These are phyloP conservation scores for Coemansia sp. DNA, from an alignment of 192 early-diverging fungal genomes.

Conservation along the genomic window DNA sequence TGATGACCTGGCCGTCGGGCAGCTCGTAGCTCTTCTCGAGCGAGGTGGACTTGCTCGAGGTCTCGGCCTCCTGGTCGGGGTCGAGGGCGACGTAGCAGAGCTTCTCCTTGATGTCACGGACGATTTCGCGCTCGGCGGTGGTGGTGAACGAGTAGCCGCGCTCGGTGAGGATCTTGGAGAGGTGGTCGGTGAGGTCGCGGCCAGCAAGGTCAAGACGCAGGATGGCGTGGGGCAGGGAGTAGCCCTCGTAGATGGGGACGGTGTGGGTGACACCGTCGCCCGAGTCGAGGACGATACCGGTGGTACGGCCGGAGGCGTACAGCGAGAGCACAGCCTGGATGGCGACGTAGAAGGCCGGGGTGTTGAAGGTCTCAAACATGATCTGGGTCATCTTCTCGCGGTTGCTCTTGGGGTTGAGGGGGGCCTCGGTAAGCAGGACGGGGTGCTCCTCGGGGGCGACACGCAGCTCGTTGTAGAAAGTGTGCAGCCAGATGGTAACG, in stretches of 20 bases:
- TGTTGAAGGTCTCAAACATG: conserved; percentile 99
- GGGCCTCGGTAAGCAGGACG: conserved; percentile 95
- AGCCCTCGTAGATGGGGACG: conserved; percentile 98
- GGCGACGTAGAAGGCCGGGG: conserved; percentile 94
- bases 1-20: conserved; percentile 98
- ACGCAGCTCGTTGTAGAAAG: conserved; percentile 97
- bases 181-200: conserved; percentile 93
- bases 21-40: conserved; percentile 98
- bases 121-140: conserved; percentile 96
- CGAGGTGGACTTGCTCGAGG: conserved; percentile 84
- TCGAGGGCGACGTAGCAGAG: conserved; percentile 97
- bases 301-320: conserved; percentile 95
- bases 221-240: conserved; percentile 92
- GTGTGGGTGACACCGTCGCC: conserved; percentile 98
- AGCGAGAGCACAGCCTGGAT: conserved; percentile 97
- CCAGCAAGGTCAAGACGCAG: conserved; percentile 95
- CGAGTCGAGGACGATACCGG: conserved; percentile 97
- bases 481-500: conserved; percentile 96
- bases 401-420: conserved; percentile 97
- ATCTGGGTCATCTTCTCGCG: conserved; percentile 99
- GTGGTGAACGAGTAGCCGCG: conserved; percentile 95
- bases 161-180: conserved; percentile 91
- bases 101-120: conserved; percentile 99
- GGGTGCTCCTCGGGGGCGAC: conserved; percentile 98
- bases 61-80: conserved; percentile 97